Evolutionary conservation across 768 basidiomycete genomes (phyloP), one percentile per base, ranked within the genome.

Genomic region (Phlebiopsis flavidoalba): DNA sequence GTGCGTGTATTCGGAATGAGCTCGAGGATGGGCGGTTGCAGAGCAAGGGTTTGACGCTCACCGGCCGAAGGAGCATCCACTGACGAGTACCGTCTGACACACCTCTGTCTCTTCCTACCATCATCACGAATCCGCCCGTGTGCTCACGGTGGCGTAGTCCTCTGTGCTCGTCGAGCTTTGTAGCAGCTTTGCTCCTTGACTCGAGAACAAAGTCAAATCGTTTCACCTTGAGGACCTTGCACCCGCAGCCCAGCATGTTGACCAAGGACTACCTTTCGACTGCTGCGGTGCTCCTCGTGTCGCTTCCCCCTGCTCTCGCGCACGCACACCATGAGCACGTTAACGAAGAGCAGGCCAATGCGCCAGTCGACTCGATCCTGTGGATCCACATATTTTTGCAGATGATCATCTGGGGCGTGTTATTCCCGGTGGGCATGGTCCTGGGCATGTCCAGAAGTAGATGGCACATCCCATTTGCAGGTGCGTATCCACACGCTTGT

Each of bases 381-480:
- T 91, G 86, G 83, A 81, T 93, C 21, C 94, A 96, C 70, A 93
- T 95, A 56, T 77, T 79, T 35, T 71, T 96, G 12, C 95, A 97
- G 66, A 83, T 80, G 2, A 66, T 80, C 8, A 85, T 91, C 5
- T 96, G 95, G 95, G 93, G 92, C 3, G 66, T 96, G 2, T 69
- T 94, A 35, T 97, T 96, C 68, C 95, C 95, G 0, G 78, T 86
- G 7, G 95, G 87, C 31, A 89, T 90, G 88, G 85, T 91, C 0
- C 73, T 91, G 4, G 88, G 88, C 17, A 74, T 92, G 15, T 74
- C 84, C n/a, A 79, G 86, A 61, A 95, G 93, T 71, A 82, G 86
- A 67, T 95, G 90, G 87, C 95, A 97, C 71, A 93, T 95, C 48
- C 94, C 95, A 5, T 71, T n/a, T 94, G 5, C 95, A 96, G 75